Percentiles rank a stretch among this genome's conserved stretches.
phyloP scores from a whole-genome alignment of 306 rosid species.

The Rosa persica region DNA sequence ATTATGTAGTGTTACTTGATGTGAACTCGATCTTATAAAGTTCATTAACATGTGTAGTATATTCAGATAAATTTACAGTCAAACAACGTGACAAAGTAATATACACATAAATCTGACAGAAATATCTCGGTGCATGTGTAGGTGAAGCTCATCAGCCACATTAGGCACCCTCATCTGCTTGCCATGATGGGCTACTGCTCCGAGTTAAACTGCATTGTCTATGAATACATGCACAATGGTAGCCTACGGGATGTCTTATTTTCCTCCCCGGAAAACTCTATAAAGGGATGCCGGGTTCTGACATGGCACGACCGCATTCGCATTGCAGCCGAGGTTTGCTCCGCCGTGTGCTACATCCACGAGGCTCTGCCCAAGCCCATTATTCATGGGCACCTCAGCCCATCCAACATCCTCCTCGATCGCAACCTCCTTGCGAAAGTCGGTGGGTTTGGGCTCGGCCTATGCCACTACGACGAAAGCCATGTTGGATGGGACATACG shows the following conservation, averaged over 20 bases:
- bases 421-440: conserved; percentile 61
- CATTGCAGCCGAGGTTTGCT: conserved; percentile 53
- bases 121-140: conserved; percentile 12
- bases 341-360: conserved; percentile 54
- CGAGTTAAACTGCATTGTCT: conserved; percentile 52
- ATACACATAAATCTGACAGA: not conserved
- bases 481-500: conserved; percentile 35
- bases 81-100: not conserved
- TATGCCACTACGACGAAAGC: conserved; percentile 8
- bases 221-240: conserved; percentile 74
- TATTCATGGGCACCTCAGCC: conserved; percentile 44
- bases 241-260: conserved; percentile 51
- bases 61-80: not conserved
- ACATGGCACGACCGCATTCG: conserved; percentile 61
- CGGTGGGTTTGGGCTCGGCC: conserved; percentile 42
- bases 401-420: conserved; percentile 64
- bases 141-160: conserved; percentile 59
- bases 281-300: conserved; percentile 38
- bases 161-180: conserved; percentile 71
- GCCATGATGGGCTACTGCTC: conserved; percentile 65
- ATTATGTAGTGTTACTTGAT: not conserved
- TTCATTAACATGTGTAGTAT: not conserved
- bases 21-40: not conserved
- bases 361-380: conserved; percentile 39
- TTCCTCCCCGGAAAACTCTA: conserved; percentile 22